Base-by-base conservation (phyloP, 2,329 filamentous ascomycete species). In the Neonectria faginata region DNA sequence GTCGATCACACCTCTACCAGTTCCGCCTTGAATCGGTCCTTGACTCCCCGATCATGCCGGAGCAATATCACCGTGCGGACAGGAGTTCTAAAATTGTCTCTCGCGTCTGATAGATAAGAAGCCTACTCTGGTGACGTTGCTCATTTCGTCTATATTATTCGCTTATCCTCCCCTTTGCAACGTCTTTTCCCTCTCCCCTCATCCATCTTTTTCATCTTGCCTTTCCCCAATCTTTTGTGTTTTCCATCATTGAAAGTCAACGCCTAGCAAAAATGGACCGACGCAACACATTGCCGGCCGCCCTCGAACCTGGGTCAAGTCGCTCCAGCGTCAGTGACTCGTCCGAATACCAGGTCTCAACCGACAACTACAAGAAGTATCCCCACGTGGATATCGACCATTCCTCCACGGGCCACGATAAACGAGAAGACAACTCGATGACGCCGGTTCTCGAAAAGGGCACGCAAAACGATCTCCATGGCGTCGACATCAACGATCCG, bases 401-500 rank as follows among this genome's bases (percentile, higher is more conserved):
- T n/a, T 9, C n/a, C 39, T 41, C 16, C 16, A 41, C 1, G 39
- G 39, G 16, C 39, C 39, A 41, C 39, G 39, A 41, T 41, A 6
- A 8, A 41, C 39, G 39, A 41, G 39, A 41, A 41, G 2, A 39
- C 36, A 39, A 9, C 36, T 39, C 39, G 16, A 20, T 25, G 1
- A 25, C 7, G 12, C 51, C 33, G 31, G 10, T 20, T 16, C 31
- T 53, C 33, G 51, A 53, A 20, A 53, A 53, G 31, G 18, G 33
- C 39, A 41, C n/a, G 6, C 39, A 18, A 53, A 16, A 25, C 33
- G 51, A 22, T 16, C 51, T 39, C 31, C 16, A 41, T 27, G 41
- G n/a, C 3, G 25, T 60, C 52, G 66, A 68, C 16, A 63, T 64
- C 18, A 60, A 63, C 55, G 66, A 68, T 12, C 66, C 66, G 10